Evolutionary conservation across 768 basidiomycete genomes (phyloP), one percentile per base, ranked within the genome.

Genomic region (Russula abietina): DNA sequence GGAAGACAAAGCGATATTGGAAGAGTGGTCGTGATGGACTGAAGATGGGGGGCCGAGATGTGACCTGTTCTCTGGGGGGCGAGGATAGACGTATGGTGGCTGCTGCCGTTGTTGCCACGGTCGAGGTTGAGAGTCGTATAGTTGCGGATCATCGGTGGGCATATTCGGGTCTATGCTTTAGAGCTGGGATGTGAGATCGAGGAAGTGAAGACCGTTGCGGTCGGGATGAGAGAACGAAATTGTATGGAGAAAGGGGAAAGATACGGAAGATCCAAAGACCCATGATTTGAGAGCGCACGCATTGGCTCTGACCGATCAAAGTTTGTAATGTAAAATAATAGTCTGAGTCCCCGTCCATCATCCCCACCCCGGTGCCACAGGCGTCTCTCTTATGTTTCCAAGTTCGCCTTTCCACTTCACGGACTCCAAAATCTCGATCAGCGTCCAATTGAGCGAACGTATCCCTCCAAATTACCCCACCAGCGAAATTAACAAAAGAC

Each of bases 71-170:
- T 55, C 53, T 16, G 46, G 49, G 6, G 12, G 24, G 2, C 51
- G 58, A 28, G 57, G 62, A 56, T 60, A 60, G 16, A 3, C 24
- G 28, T 64, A 64, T 3, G 16, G 24, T 8, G 63, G 32, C 14
- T 60, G 54, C 8, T 60, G 62, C 16, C 1, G 62, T 22, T 51
- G 32, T 50, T 39, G 62, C 63, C 63, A 64, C 26, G 51, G 54
- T 43, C 16, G 51, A 43, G 28, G 45, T 38, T 45, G 61, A 24
- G 61, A 14, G 26, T 24, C 17, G 53, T 55, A 50, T 5, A 52
- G 46, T 19, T 59, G 62, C 7, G 52, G 16, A 36, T 56, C 54
- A 24, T 51, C 48, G 6, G 59, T 12, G 9, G 63, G 32, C 58
- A 64, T 60, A 28, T 45, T 41, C 14, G n/a, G 38, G 8, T 11